A percentile compares a stretch with the other conserved stretches of the same genome.
phyloP scores from a whole-genome alignment of 768 basidiomycete genomes.

The Sutorius australiensis region DNA sequence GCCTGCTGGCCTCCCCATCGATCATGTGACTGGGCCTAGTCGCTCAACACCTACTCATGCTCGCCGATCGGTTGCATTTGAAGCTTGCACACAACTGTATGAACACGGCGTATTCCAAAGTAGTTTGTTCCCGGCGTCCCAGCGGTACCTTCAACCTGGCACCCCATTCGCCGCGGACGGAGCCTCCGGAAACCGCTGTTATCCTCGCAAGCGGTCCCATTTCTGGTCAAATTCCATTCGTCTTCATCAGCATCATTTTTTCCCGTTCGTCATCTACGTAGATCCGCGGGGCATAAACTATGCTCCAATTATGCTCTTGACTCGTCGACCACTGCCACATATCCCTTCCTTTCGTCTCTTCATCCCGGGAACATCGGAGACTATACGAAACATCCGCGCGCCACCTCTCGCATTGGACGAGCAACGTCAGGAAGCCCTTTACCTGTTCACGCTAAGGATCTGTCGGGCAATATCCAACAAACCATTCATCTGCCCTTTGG shows the following conservation, averaged over 20 bases:
- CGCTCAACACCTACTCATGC: conserved; percentile 49
- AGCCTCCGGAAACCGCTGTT: conserved; percentile 45
- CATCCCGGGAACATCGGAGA: conserved; percentile 44
- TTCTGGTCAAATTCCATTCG: conserved; percentile 58
- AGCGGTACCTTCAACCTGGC: conserved; percentile 1
- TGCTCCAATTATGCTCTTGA: conserved; percentile 62
- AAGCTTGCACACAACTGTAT: conserved; percentile 49
- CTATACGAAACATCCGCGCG: conserved; percentile 43
- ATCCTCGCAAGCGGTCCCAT: conserved; percentile 54
- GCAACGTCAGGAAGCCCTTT: conserved; percentile 44
- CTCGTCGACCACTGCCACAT: conserved; percentile 60
- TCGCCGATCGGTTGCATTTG: conserved; percentile 56
- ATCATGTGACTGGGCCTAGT: conserved; percentile 42
- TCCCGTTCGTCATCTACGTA: conserved; percentile 41
- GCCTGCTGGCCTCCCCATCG: conserved; percentile 40
- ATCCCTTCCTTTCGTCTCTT: conserved; percentile 59
- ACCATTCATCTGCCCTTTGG: conserved; percentile 50
- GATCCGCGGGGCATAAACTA: conserved; percentile 34
- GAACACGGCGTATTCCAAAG: conserved; percentile 50
- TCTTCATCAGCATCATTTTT: conserved; percentile 16
- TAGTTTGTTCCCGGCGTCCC: conserved; percentile 36
- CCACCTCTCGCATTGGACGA: conserved; percentile 48
- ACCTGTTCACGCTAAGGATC: conserved; percentile 61
- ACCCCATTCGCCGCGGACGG: conserved; percentile 23
- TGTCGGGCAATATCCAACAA: conserved; percentile 67